Evolutionary conservation across 768 basidiomycete species (phyloP), one percentile per base, ranked within the genome.

Genomic region (Megacollybia marginata): DNA sequence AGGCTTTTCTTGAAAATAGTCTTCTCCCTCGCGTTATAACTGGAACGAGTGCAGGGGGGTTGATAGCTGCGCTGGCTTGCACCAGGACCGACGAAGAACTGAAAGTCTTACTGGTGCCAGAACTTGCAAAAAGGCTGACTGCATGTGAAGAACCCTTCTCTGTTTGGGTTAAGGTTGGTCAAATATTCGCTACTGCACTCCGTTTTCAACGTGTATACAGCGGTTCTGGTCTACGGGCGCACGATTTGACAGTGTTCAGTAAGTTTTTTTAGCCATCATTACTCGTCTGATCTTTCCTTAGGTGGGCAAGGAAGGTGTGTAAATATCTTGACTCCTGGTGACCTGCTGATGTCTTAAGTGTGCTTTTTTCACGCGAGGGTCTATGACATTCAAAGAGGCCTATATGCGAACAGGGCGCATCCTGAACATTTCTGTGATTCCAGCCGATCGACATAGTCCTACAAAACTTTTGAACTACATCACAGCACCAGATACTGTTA

Each of bases 381-480:
- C 90, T 1, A 80, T 90, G 79, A 98, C 95, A 2, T 99, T 99
- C 69, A 82, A 81, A 45, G 96, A 99, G 63, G 95, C 95, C 1
- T 98, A 95, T 59, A 68, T 91, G 59, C 75, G 86, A 56, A 99
- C 96, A 0, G 95, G 95, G 20, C 79, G 95, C 35, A 88, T 95
- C 23, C 72, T 99, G 32, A 98, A 97, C 61, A 83, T 98, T 28
- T 93, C 91, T 12, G 92, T 96, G 42, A 85, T 94, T 34, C 92
- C 92, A 5, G 88, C 86, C 33, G 90, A 92, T 63, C 78, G 84
- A 15, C 89, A 97, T 68, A 92, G 90, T 11, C 96, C 96, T 2
- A 97, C 96, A 2, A 97, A 97, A 65, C 69, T 99, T 2, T 72
- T 99, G 10, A 99, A 98, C 63, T 92, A 96, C 60, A 79, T 97